These are phyloP conservation scores for Pestalotiopsis sp. DNA, from an alignment of 2,329 filamentous ascomycete species.

Conservation along the genomic window DNA sequence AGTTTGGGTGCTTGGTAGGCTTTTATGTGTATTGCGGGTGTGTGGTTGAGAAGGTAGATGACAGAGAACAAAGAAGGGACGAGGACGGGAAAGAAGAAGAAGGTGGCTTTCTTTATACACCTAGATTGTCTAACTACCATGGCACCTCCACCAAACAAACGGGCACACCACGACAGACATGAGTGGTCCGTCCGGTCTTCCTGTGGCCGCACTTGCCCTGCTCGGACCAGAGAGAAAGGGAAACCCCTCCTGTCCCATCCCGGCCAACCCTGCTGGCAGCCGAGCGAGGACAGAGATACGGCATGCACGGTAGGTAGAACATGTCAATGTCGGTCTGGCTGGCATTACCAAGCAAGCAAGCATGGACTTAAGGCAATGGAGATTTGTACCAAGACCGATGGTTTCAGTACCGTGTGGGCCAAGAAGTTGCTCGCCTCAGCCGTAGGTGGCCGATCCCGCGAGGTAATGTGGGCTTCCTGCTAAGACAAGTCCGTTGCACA, in stretches of 20 bases:
- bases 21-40: constrained; percentile 2
- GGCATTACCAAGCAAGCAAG: constrained; percentile 4
- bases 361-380: background rate
- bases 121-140: background rate
- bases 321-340: background rate
- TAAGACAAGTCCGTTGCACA: background rate
- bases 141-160: background rate
- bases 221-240: background rate
- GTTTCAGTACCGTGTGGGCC: constrained; percentile 13
- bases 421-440: constrained; percentile 2
- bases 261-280: background rate
- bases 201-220: background rate
- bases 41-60: background rate
- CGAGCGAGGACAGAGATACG: background rate
- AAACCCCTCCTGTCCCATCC: background rate
- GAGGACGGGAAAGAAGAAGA: background rate
- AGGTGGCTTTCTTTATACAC: constrained; percentile 5
- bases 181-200: background rate
- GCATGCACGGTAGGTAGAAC: background rate
- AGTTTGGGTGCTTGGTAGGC: constrained; percentile 5
- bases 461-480: background rate
- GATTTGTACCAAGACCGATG: constrained; percentile 4
- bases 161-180: background rate
- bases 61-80: background rate
- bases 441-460: background rate